These are phyloP conservation scores for Piloderma croceum DNA, from an alignment of 768 basidiomycete species.

Conservation along the genomic window DNA sequence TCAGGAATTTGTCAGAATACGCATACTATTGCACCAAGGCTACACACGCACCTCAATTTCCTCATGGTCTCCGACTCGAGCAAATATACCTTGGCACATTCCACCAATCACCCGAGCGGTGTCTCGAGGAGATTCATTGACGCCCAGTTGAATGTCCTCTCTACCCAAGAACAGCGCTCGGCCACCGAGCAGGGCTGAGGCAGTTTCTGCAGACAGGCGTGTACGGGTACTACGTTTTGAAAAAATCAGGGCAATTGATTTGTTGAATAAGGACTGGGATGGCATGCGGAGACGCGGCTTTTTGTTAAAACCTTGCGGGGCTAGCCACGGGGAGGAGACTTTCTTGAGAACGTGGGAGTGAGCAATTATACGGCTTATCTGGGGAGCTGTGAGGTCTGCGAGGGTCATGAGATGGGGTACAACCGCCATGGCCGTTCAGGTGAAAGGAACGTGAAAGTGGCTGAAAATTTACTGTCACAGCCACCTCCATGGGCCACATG, in stretches of 20 bases:
- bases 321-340: slow-evolving; percentile 60
- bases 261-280: slow-evolving; percentile 71
- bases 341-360: slow-evolving; percentile 65
- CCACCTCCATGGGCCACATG: no score
- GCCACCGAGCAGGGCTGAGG: slow-evolving; percentile 74
- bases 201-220: slow-evolving; percentile 82
- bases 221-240: slow-evolving; percentile 93
- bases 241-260: slow-evolving; percentile 86
- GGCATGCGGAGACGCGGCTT: slow-evolving; percentile 47
- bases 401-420: slow-evolving; percentile 80
- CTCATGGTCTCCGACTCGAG: slow-evolving; percentile 85
- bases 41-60: slow-evolving; percentile 78
- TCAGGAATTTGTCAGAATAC: background rate
- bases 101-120: slow-evolving; percentile 84
- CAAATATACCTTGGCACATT: slow-evolving; percentile 97
- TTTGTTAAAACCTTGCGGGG: slow-evolving; percentile 35
- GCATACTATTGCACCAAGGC: background rate
- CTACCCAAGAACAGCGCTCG: slow-evolving; percentile 83
- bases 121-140: slow-evolving; percentile 86
- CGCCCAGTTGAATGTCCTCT: slow-evolving; percentile 92
- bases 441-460: no score
- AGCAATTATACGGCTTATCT: slow-evolving; percentile 61
- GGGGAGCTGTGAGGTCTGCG: slow-evolving; percentile 75
- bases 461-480: no score
- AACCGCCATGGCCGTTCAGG: slow-evolving; percentile 17